These are phyloP conservation scores for Colletotrichum chlorophyti DNA, from an alignment of 2,329 filamentous ascomycete genomes.

Conservation along the genomic window DNA sequence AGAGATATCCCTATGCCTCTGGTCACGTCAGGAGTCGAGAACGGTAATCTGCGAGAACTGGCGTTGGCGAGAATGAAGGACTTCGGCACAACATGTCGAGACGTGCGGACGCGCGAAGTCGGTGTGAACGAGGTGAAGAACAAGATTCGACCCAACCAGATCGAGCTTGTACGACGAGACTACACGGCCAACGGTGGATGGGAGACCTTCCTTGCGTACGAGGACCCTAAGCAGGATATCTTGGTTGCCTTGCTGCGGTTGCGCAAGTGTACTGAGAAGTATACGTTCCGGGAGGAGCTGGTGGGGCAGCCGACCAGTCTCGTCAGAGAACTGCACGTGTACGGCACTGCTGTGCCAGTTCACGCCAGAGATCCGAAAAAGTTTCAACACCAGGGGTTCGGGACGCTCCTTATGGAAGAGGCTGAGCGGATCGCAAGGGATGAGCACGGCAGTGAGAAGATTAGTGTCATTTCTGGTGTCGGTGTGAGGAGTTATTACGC, in stretches of 20 bases:
- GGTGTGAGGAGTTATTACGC: constrained; percentile 95
- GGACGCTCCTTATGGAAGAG: constrained; percentile 96
- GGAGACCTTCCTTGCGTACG: constrained; percentile 98
- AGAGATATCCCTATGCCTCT: constrained; percentile 99
- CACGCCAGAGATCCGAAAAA: constrained; percentile 94
- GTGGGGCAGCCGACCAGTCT: constrained; percentile 87
- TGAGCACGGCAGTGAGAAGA: constrained; percentile 92
- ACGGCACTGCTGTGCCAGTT: constrained; percentile 95
- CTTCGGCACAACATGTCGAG: constrained; percentile 95
- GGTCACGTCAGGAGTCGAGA: constrained; percentile 98
- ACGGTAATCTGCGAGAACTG: constrained; percentile 92
- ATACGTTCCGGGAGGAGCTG: constrained; percentile 91
- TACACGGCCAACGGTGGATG: constrained; percentile 96
- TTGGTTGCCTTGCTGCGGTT: constrained; percentile 88
- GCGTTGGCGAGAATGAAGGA: constrained; percentile 98
- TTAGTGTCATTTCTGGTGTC: constrained; percentile 97
- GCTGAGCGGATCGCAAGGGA: constrained; percentile 93
- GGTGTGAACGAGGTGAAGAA: constrained; percentile 99
- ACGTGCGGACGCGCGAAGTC: constrained; percentile 94
- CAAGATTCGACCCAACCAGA: constrained; percentile 95
- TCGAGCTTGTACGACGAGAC: constrained; percentile 92
- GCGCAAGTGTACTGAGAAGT: constrained; percentile 87
- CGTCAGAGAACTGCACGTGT: constrained; percentile 94
- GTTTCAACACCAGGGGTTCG: constrained; percentile 98
- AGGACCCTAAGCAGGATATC: constrained; percentile 98